Base-by-base conservation (phyloP, 768 basidiomycete genomes). In the Tephrocybe sp. region DNA sequence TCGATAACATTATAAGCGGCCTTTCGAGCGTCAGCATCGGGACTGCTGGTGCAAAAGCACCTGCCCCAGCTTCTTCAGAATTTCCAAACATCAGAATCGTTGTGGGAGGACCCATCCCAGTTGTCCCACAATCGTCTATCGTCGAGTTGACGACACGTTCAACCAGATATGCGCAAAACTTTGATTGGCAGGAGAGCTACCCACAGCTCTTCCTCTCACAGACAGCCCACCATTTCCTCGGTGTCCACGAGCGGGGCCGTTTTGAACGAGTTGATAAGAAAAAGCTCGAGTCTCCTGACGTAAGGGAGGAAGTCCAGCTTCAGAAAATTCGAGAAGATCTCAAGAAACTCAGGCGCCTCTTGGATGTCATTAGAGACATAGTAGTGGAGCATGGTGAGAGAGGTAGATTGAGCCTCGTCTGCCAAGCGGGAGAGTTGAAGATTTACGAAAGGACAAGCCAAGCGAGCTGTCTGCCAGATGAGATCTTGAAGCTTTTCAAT, bases 121-220 rank as follows among this genome's bases (percentile, higher is more conserved):
- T 69, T 30, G 70, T 77, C n/a, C 68, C 76, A 0, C 68, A 76
- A 34, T 67, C 73, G 0, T 60, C 73, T 5, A 65, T 77, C 45
- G 60, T 80, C 32, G 78, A 82, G 57, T 60, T 80, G 16, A 72
- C 71, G 14, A 80, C 80, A 2, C 70, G 73, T 32, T 70, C 73
- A 6, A 60, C 64, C 23, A 62, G 48, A 13, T 68, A 61, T 41
- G 58, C 61, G 33, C 52, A 50, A 8, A 57, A 62, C 4, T 69
- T 71, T 51, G 70, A 84, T 58, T 88, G 85, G 85, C 68, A 60
- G 23, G 83, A 86, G 11, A 67, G 71, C 1, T 87, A 82, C 62
- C 79, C 82, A 0, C 87, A 89, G 60, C 66, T 89, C 11, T 84
- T 77, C 61, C 75, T 90, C 48, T 87, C 88, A 5, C 83, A 84